Evolutionary conservation across 768 basidiomycete genomes (phyloP).

Genomic region (Amanita phalloides): DNA sequence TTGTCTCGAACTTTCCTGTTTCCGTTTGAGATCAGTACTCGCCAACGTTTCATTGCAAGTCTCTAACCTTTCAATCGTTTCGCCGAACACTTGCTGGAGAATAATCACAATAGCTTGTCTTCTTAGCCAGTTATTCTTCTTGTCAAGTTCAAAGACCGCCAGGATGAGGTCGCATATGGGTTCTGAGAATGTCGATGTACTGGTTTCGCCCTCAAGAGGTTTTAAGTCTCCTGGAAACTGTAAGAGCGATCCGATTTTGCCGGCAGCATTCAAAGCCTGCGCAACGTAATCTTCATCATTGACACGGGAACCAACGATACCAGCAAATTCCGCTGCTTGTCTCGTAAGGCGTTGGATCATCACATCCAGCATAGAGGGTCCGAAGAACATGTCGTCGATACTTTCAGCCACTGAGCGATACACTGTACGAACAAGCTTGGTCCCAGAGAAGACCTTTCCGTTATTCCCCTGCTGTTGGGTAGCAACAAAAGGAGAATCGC

Average conservation of each 20-base stretch:
- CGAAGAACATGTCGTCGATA: conserved; percentile 96
- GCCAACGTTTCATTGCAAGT: background rate
- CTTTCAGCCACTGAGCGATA: conserved; percentile 90
- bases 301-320: conserved; percentile 67
- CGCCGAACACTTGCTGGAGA: conserved; percentile 89
- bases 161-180: conserved; percentile 92
- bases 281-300: conserved; percentile 80
- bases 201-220: conserved; percentile 80
- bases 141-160: conserved; percentile 90
- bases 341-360: conserved; percentile 85
- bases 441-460: conserved; percentile 43
- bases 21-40: background rate
- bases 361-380: conserved; percentile 91
- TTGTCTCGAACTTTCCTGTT: conserved; percentile 82
- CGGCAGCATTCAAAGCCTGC: conserved; percentile 65
- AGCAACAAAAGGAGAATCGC: conserved; percentile 75
- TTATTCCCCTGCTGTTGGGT: conserved; percentile 31
- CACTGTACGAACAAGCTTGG: conserved; percentile 73
- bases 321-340: conserved; percentile 84
- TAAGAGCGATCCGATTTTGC: conserved; percentile 51
- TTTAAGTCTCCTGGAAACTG: conserved; percentile 71
- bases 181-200: conserved; percentile 79
- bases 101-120: conserved; percentile 95
- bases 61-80: conserved; percentile 86
- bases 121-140: conserved; percentile 93